Evolutionary conservation across 257 asterid genomes (phyloP), one percentile per base, ranked within the genome.

Genomic region (Cinchona pubescens): DNA sequence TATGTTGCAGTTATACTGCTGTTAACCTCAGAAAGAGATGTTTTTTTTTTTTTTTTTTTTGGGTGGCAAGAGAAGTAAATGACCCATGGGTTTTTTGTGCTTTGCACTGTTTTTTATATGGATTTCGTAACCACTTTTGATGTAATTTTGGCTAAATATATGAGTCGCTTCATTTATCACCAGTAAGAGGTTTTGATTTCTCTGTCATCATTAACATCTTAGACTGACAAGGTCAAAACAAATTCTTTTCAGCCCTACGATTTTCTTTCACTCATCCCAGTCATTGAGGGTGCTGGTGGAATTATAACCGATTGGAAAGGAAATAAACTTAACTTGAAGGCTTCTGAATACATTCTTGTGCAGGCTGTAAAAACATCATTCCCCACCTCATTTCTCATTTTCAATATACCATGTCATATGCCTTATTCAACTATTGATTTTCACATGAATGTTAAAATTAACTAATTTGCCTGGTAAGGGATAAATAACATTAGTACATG

Each of bases 261-360:
- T 85, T 86, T 95, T 84, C 92, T 95, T n/a, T 85, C 99, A 70
- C 88, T 91, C 83, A 78, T 90, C 80, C 99, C 98, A 43, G 98
- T 95, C 85, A 90, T 92, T 71, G 92, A 95, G 82, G 99, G 99
- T 21, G 96, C 96, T 7, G 99, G 98, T 78, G 98, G 98, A 76
- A 83, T 80, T 53, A 84, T 91, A 81, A 95, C 97, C 27, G 98
- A 95, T 81, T 95, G 98, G 99, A 76, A 75, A 60, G 99, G 99
- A 21, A 65, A 77, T 25, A 79, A 76, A 71, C 94, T 95, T 81
- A 69, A 66, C 46, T 95, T 98, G 99, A 89, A 91, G 81, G 96
- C 96, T 73, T 92, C 98, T 40, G 82, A 94, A 29, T n/a, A n/a
- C 86, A 75, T 64, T 76, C 98, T 71, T 79, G 53, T 8, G 92